Conservation (phyloP, 2,329 filamentous ascomycete genomes). For the Sarocladium strictum region DNA sequence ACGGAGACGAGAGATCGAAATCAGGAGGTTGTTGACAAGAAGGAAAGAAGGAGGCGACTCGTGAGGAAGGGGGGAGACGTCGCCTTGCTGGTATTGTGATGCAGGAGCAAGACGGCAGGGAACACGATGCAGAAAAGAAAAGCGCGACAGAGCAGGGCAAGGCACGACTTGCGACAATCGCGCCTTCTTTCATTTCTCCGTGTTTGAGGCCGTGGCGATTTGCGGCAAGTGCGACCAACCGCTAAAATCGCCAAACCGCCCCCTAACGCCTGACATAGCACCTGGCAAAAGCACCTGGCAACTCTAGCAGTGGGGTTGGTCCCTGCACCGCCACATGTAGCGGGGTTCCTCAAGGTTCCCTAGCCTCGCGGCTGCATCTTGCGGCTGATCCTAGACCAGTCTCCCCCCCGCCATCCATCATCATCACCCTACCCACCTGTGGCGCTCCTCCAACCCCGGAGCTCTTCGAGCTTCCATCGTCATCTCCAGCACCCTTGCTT, state of each 20-base stretch:
- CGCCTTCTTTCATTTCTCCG: slow-evolving; percentile 4
- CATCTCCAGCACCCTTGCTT: not conserved
- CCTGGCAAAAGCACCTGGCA: not conserved
- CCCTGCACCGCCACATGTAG: slow-evolving; percentile 5
- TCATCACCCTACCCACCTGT: slow-evolving; percentile 1
- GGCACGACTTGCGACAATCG: not conserved
- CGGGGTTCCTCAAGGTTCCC: not conserved
- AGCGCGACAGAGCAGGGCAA: not conserved
- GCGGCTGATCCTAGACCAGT: not conserved
- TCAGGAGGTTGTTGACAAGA: no score
- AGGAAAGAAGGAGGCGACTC: not conserved
- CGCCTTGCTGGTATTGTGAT: not conserved
- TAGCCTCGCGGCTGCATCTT: not conserved
- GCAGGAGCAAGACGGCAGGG: not conserved
- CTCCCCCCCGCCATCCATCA: not conserved
- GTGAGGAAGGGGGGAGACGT: not conserved
- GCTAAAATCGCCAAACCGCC: not conserved
- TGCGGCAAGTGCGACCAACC: not conserved
- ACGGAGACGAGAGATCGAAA: slow-evolving; percentile 13
- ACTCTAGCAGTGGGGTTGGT: not conserved
- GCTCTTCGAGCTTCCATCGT: slow-evolving; percentile 9
- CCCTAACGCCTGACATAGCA: not conserved
- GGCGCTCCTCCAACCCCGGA: not conserved
- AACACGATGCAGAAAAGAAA: not conserved
- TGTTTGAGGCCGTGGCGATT: slow-evolving; percentile 1